Conservation (phyloP, 352 stramenopile species). For the Phytophthora syringae region DNA sequence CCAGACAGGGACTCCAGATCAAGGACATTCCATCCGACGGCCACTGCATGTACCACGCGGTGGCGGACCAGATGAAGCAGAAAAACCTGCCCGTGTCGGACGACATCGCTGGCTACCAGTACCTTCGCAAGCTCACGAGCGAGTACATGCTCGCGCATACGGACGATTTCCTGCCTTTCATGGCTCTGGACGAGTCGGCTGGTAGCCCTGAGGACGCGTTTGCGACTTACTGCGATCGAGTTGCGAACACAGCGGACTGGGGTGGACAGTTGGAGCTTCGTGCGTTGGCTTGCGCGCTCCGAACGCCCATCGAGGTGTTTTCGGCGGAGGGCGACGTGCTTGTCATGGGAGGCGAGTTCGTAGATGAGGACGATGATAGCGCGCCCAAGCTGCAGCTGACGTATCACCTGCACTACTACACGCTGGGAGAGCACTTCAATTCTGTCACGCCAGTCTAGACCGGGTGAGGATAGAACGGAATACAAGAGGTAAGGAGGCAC, state of each 20-base stretch:
- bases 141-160: constrained; percentile 83
- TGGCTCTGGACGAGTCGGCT: constrained; percentile 70
- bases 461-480: too few relatives aligned
- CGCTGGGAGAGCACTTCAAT: constrained; percentile 99
- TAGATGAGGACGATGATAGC: constrained; percentile 30
- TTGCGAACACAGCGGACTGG: constrained; percentile 95
- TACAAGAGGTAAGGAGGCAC: not conserved
- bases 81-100: constrained; percentile 36
- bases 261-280: constrained; percentile 97
- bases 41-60: constrained; percentile 97
- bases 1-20: constrained; percentile 70
- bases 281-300: constrained; percentile 88
- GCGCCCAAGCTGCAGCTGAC: constrained; percentile 90
- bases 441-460: constrained; percentile 69
- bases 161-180: constrained; percentile 94
- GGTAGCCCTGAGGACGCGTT: constrained; percentile 51
- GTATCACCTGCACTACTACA: constrained; percentile 98
- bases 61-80: constrained; percentile 91
- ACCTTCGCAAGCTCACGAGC: constrained; percentile 73
- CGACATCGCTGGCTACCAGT: constrained; percentile 59
- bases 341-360: constrained; percentile 90
- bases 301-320: constrained; percentile 94
- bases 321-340: constrained; percentile 87
- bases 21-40: constrained; percentile 96
- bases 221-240: constrained; percentile 92